phyloP scores from a whole-genome alignment of 2,329 filamentous ascomycete species.

The Xylogone sp. region DNA sequence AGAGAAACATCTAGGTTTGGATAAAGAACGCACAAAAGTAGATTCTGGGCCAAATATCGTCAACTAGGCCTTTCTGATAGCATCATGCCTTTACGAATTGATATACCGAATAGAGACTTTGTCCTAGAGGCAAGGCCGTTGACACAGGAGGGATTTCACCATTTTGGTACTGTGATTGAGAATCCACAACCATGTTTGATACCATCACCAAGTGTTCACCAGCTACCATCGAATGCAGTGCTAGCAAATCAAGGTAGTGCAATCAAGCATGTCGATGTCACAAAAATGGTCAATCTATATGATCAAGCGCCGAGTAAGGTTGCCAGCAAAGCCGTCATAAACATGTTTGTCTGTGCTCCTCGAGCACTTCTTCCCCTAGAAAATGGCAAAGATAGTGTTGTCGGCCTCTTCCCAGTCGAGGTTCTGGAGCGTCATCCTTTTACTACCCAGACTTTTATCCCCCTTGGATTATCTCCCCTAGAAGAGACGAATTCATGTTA shows the following conservation, averaged over 20 bases:
- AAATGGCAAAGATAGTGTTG: slow-evolving; percentile 13
- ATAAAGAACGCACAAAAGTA: no score
- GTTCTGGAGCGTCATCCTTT: slow-evolving; percentile 90
- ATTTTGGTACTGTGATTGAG: slow-evolving; percentile 79
- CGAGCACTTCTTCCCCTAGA: slow-evolving; percentile 44
- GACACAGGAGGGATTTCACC: slow-evolving; percentile 63
- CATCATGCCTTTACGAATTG: slow-evolving; percentile 17
- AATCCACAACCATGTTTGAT: slow-evolving; percentile 62
- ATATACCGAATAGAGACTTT: slow-evolving; percentile 1
- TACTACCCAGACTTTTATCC: slow-evolving; percentile 90
- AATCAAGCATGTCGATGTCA: slow-evolving; percentile 79
- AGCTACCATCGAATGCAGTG: slow-evolving; percentile 41
- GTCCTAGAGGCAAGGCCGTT: slow-evolving; percentile 61
- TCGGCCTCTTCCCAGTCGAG: slow-evolving; percentile 55
- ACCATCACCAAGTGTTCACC: slow-evolving; percentile 35
- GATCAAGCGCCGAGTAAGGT: slow-evolving; percentile 55
- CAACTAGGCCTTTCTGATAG: not conserved
- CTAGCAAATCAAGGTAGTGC: slow-evolving; percentile 83
- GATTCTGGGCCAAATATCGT: no score
- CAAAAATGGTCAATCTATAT: slow-evolving; percentile 70
- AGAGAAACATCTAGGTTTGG: not conserved
- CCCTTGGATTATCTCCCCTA: slow-evolving; percentile 56
- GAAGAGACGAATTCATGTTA: slow-evolving; percentile 50
- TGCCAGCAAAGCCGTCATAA: slow-evolving; percentile 64
- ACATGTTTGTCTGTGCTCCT: slow-evolving; percentile 83